Percentiles rank a stretch among this genome's conserved stretches.
Evolutionary conservation across 2,329 filamentous ascomycete genomes (phyloP).

Genomic region (Fonsecaea nubica): DNA sequence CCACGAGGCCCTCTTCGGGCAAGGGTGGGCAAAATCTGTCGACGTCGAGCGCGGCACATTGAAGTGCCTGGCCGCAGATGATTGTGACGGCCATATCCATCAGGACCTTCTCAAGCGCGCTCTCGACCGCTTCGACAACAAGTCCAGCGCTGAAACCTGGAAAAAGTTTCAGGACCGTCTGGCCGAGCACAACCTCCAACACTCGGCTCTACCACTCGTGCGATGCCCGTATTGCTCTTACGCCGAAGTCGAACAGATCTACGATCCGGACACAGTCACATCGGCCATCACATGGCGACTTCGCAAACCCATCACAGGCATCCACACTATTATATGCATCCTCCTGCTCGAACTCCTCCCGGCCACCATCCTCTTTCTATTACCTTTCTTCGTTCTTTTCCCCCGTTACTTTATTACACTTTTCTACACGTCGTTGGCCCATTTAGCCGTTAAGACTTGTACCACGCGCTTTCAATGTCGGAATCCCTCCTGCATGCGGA

Average conservation of each 20-base stretch:
- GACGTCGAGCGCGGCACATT: conserved; percentile 75
- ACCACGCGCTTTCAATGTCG: conserved; percentile 80
- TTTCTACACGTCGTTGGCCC: conserved; percentile 66
- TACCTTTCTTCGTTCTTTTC: conserved; percentile 60
- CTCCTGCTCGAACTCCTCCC: conserved; percentile 54
- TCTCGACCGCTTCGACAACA: conserved; percentile 65
- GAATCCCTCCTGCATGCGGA: conserved; percentile 68
- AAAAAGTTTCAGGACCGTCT: conserved; percentile 79
- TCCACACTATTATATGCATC: conserved; percentile 58
- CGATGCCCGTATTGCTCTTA: conserved; percentile 92
- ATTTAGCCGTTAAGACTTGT: conserved; percentile 72
- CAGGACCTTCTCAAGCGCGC: conserved; percentile 73
- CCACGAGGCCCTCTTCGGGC: conserved; percentile 88
- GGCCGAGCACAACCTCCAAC: conserved; percentile 75
- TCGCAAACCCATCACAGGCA: conserved; percentile 58
- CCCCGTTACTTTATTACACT: conserved; percentile 58
- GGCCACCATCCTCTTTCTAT: conserved; percentile 61
- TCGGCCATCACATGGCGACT: conserved; percentile 63
- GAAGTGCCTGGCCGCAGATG: conserved; percentile 80
- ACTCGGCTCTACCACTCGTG: conserved; percentile 75
- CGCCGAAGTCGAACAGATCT: conserved; percentile 82
- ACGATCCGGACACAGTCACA: conserved; percentile 58
- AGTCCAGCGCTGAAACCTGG: conserved; percentile 73
- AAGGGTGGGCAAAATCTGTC: conserved; percentile 85
- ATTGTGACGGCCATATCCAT: conserved; percentile 75